These are phyloP conservation scores for Alternaria postmessia DNA, from an alignment of 2,329 filamentous ascomycete genomes.

Conservation along the genomic window DNA sequence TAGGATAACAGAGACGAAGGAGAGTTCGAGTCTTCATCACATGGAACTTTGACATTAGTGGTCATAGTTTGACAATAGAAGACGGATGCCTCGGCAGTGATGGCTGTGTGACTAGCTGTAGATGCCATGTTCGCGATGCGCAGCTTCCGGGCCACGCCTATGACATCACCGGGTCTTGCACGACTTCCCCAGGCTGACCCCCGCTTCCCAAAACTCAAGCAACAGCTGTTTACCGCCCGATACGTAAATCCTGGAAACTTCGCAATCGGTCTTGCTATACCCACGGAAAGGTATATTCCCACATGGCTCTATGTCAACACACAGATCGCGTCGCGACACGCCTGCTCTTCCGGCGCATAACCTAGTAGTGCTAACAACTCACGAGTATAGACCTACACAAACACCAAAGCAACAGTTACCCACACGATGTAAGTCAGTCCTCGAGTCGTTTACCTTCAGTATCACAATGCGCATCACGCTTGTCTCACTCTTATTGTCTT, in stretches of 20 bases:
- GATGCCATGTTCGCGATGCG: constrained; percentile 5
- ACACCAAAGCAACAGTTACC: constrained; percentile 10
- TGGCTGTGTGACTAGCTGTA: constrained; percentile 8
- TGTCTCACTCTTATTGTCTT: not conserved
- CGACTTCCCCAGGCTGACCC: constrained; percentile 25
- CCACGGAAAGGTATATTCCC: constrained; percentile 19
- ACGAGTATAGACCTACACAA: constrained; percentile 25
- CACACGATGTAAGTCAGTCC: constrained; percentile 43
- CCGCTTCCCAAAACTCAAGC: constrained; percentile 26
- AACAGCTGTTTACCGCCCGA: constrained; percentile 25
- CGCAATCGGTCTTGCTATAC: not conserved
- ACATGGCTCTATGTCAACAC: not conserved
- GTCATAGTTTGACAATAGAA: not conserved
- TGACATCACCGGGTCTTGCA: constrained; percentile 34
- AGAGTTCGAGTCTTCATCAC: not conserved
- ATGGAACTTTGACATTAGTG: not conserved
- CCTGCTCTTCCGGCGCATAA: constrained; percentile 16
- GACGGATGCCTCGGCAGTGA: constrained; percentile 11
- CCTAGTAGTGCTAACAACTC: constrained; percentile 33
- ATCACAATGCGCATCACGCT: not conserved
- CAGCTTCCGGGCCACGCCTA: constrained; percentile 25
- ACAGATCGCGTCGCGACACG: constrained; percentile 14
- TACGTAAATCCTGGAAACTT: constrained; percentile 13
- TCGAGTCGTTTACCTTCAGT: constrained; percentile 27
- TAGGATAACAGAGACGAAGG: not conserved